A percentile compares a stretch with the other conserved stretches of the same genome.
Evolutionary conservation across 2,329 filamentous ascomycete species (phyloP).

Genomic region (Huntiella decipiens): DNA sequence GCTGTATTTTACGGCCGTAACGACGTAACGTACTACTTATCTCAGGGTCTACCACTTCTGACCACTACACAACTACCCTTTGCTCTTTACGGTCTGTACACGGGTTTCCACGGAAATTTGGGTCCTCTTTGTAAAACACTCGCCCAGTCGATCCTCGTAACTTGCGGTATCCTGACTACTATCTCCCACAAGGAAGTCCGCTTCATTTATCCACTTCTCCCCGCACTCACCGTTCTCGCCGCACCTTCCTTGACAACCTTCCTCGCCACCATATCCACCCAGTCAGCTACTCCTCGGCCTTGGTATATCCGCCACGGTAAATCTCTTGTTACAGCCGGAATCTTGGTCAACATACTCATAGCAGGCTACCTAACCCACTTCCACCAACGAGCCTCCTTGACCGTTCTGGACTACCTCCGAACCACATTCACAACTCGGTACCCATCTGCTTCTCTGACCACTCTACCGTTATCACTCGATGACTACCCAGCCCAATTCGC

Average conservation of each 20-base stretch:
- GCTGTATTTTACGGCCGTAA: conserved; percentile 87
- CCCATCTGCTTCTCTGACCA: conserved; percentile 16
- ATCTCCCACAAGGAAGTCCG: conserved; percentile 94
- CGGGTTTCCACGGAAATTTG: conserved; percentile 20
- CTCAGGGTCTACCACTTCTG: conserved; percentile 73
- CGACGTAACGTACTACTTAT: conserved; percentile 80
- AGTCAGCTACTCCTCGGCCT: conserved; percentile 15
- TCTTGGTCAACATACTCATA: conserved; percentile 50
- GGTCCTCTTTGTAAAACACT: conserved; percentile 31
- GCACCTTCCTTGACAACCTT: conserved; percentile 47
- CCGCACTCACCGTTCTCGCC: conserved; percentile 64
- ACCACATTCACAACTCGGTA: conserved; percentile 45
- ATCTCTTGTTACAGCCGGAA: conserved; percentile 33
- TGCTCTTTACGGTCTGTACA: conserved; percentile 43
- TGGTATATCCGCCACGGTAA: conserved; percentile 24
- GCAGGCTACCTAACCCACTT: conserved; percentile 54
- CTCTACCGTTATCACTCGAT: conserved; percentile 13
- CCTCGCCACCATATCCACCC: conserved; percentile 28
- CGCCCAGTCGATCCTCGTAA: conserved; percentile 37
- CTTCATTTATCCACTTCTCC: conserved; percentile 85
- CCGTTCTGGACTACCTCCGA: conserved; percentile 59
- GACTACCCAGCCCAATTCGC: conserved; percentile 27
- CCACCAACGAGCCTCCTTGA: conserved; percentile 65
- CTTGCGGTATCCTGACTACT: conserved; percentile 46
- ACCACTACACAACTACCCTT: conserved; percentile 73